Evolutionary conservation across 2,329 filamentous ascomycete species (phyloP).

Genomic region (Alternaria incomplexa): DNA sequence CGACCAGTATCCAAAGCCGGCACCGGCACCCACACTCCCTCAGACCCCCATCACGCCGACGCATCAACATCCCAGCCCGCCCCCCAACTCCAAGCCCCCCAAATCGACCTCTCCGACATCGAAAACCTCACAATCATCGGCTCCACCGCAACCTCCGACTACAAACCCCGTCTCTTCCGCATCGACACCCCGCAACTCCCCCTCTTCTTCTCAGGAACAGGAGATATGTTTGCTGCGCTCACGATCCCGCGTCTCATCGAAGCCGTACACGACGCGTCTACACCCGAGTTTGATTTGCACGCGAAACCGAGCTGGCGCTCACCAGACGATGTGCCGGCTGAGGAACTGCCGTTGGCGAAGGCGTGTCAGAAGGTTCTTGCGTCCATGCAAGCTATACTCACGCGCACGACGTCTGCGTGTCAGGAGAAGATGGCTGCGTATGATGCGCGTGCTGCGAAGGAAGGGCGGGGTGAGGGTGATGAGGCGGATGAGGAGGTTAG

Average conservation of each 20-base stretch:
- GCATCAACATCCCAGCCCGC: conserved; percentile 19
- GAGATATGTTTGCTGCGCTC: conserved; percentile 97
- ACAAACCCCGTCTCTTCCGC: conserved; percentile 81
- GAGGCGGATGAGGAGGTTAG: conserved; percentile 55
- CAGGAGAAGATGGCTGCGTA: conserved; percentile 64
- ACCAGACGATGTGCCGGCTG: conserved; percentile 70
- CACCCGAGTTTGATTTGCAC: conserved; percentile 52
- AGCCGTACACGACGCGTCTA: conserved; percentile 64
- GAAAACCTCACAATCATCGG: conserved; percentile 73
- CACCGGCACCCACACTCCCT: conserved; percentile 31
- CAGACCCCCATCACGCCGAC: conserved; percentile 13
- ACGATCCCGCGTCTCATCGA: conserved; percentile 87
- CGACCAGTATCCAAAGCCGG: conserved; percentile 42
- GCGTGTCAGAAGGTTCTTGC: conserved; percentile 87
- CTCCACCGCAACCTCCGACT: conserved; percentile 70
- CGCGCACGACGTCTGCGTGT: conserved; percentile 69
- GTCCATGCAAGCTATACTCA: conserved; percentile 88
- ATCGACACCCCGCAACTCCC: conserved; percentile 86
- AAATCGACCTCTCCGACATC: conserved; percentile 12
- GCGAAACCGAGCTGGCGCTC: conserved; percentile 74
- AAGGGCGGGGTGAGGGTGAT: conserved; percentile 51
- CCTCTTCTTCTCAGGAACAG: conserved; percentile 94
- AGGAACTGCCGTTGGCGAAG: conserved; percentile 79
- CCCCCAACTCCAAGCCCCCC: neutral
- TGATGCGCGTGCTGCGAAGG: conserved; percentile 55